Base-by-base conservation (phyloP, 306 rosid species). In the Arachis stenosperma region DNA sequence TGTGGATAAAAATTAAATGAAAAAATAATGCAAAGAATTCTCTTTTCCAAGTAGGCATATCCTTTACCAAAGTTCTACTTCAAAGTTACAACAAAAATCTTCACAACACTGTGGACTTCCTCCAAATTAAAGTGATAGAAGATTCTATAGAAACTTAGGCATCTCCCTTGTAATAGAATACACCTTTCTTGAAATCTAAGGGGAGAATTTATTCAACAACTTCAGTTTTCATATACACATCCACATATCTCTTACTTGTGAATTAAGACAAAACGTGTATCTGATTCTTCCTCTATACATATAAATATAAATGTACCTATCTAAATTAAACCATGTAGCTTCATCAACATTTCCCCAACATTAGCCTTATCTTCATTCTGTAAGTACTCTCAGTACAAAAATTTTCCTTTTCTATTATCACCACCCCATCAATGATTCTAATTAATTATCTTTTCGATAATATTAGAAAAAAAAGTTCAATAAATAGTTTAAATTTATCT, bases 101-200 rank as follows among this genome's bases (percentile, higher is more conserved):
- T 46, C 13, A 46, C 1, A 10, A 6, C 51, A 8, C 10, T 46
- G 13, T 46, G 8, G 51, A 46, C 51, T 46, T 42, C 46, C 9
- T 42, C 65, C 6, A 36, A 22, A 22, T 22, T 22, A 22, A 42
- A 57, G 14, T 70, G 56, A 11, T 65, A 30, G 48, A 47, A 52
- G 39, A 43, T 40, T 13, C 8, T 50, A 68, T n/a, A 61, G 43
- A 12, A 37, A 59, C 44, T 5, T 60, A 9, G 40, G 61, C 40
- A n/a, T 69, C 33, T 29, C 4, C 33, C 27, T 22, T 22, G 27
- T 22, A 22, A 22, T 22, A 22, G 0, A 63, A 57, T 65, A 67
- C 27, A 7, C 61, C 46, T 79, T 67, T 71, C 83, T 79, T 79
- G 75, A 61, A 79, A 33, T 52, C 57, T 3, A 74, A 68, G 83